Base-by-base conservation (phyloP, 2,329 filamentous ascomycete species). In the Ascochyta fabae region DNA sequence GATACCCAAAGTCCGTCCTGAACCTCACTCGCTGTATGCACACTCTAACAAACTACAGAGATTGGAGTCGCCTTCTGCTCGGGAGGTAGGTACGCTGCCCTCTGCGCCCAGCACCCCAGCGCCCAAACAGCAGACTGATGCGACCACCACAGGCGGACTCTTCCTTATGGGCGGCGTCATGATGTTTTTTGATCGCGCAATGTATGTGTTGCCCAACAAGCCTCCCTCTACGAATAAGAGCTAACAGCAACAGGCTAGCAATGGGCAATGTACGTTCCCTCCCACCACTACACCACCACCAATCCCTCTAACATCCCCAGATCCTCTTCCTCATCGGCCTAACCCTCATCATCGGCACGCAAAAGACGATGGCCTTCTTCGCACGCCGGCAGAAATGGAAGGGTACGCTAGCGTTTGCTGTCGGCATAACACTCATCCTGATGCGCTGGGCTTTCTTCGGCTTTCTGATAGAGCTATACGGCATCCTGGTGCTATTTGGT, bases 311-410 rank as follows among this genome's bases (percentile, higher is more conserved):
- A 58, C 49, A 36, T 38, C 24, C 26, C 39, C 69, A 96, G 92
- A 96, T 99, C 77, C 92, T 99, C 76, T 98, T 99, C 83, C 86
- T 99, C 50, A 91, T 96, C 80, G 95, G 95, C 75, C 86, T 99
- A 24, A 96, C 93, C 27, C 89, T 98, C 56, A 96, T 98, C 69
- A 96, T 99, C 79, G 95, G 95, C 39, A 85, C 91, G 23, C 85
- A 90, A 76, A 97, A 97, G 75, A 98, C 95, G 0, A 82, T 94
- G 61, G 82, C 90, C 74, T 99, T 99, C 86, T 99, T 99, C 81
- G 91, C 92, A 47, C 89, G 95, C 59, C 88, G 88, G 67, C 92
- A 97, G 74, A 99, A 99, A 78, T 86, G 91, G 69, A 92, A 92
- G 73, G 95, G 95, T 62, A 97, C 92, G 0, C 88, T 88, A 4